A percentile compares a stretch with the other conserved stretches of the same genome.
Conservation (phyloP, 1,139 yeast genomes). For the Taphrina sp. region DNA sequence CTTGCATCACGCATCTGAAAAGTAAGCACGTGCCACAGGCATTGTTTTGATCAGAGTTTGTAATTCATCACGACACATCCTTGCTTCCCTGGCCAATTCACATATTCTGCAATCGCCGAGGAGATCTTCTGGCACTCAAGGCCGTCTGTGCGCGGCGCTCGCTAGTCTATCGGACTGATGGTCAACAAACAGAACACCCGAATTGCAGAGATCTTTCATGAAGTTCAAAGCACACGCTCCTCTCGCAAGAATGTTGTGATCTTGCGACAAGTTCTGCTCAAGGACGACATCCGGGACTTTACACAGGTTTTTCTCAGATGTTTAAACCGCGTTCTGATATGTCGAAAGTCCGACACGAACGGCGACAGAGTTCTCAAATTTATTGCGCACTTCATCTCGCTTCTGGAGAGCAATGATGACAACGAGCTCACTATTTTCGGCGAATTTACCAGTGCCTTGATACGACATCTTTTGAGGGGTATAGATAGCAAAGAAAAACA, state of each 20-base stretch:
- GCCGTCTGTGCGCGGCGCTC: too few relatives aligned
- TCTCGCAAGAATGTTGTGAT: conserved; percentile 25
- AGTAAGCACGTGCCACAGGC: too few relatives aligned
- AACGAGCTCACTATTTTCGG: conserved; percentile 11
- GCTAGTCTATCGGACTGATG: too few relatives aligned
- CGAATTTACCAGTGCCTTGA: conserved; percentile 60
- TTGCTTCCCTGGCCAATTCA: too few relatives aligned
- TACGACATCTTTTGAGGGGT: conserved; percentile 70
- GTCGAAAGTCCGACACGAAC: conserved; percentile 66
- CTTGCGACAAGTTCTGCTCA: conserved; percentile 16
- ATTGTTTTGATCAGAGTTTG: too few relatives aligned
- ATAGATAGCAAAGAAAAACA: conserved; percentile 70
- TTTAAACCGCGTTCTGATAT: conserved; percentile 52
- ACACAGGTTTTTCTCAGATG: conserved; percentile 6
- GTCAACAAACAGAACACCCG: neutral
- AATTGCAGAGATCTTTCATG: conserved; percentile 19
- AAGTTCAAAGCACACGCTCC: conserved; percentile 13
- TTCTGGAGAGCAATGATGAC: conserved; percentile 28
- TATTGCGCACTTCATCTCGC: conserved; percentile 40
- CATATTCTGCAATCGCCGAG: too few relatives aligned
- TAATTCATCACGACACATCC: too few relatives aligned
- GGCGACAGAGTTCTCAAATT: conserved; percentile 80
- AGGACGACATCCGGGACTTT: conserved; percentile 3
- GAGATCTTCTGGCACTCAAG: too few relatives aligned
- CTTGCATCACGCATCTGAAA: too few relatives aligned